phyloP scores from a whole-genome alignment of 805 yeast genomes.

The Teunomyces pallodes region DNA sequence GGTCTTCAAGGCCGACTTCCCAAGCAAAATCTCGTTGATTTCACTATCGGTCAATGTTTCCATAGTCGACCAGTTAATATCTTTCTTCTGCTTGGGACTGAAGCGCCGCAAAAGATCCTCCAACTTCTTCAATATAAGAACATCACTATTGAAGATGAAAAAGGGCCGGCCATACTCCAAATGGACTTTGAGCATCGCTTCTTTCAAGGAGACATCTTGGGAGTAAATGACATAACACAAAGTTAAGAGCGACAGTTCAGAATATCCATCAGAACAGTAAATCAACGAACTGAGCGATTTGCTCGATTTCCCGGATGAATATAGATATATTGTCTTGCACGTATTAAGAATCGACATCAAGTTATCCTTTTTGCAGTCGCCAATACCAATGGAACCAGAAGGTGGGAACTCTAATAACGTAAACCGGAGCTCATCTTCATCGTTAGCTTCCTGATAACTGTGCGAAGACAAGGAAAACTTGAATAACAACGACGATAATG shows the following conservation, averaged over 20 bases:
- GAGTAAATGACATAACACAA: constrained; percentile 71
- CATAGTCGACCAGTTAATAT: constrained; percentile 27
- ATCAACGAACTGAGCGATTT: constrained; percentile 51
- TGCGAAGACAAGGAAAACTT: constrained; percentile 26
- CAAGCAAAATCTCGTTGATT: constrained; percentile 34
- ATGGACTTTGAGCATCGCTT: constrained; percentile 67
- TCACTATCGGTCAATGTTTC: constrained; percentile 30
- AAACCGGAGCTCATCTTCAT: constrained; percentile 15
- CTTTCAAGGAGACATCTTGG: constrained; percentile 56
- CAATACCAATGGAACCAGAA: constrained; percentile 78
- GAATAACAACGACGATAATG: constrained; percentile 35
- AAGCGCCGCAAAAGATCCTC: constrained; percentile 58
- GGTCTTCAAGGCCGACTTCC: constrained; percentile 9
- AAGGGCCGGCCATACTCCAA: constrained; percentile 69
- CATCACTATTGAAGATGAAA: constrained; percentile 78
- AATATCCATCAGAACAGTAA: constrained; percentile 87
- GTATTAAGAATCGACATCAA: constrained; percentile 63
- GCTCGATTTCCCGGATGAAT: constrained; percentile 29
- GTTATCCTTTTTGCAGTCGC: constrained; percentile 62
- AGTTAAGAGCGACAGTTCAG: constrained; percentile 79
- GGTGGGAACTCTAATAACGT: constrained; percentile 68
- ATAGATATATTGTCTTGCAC: constrained; percentile 60
- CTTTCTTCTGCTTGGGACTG: constrained; percentile 46
- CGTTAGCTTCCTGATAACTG: constrained; percentile 16
- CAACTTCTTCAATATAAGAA: constrained; percentile 58